Conservation (phyloP, 2,329 filamentous ascomycete genomes). For the Fusarium sp. region DNA sequence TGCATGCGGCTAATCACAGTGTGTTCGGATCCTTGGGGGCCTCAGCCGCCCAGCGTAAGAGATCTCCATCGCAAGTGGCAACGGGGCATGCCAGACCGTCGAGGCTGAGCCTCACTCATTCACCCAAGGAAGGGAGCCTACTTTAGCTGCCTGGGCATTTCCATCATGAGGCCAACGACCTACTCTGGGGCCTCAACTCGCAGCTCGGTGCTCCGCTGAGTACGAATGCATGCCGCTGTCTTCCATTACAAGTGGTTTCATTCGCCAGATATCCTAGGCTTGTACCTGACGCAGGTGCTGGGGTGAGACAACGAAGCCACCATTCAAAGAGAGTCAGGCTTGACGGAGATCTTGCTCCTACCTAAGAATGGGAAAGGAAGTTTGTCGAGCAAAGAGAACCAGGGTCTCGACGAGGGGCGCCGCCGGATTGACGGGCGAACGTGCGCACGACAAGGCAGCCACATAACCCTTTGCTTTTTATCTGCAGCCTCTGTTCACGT, state of each 20-base stretch:
- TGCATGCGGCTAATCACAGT: not conserved
- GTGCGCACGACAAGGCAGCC: no score
- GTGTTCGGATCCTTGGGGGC: no score
- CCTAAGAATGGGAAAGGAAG: not conserved
- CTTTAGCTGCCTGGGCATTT: not conserved
- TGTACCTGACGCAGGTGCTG: not conserved
- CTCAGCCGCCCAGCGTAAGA: not conserved
- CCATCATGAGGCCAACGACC: not conserved
- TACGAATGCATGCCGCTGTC: not conserved
- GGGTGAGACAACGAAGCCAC: not conserved
- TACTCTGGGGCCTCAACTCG: not conserved
- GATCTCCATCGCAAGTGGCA: not conserved
- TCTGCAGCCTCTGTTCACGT: no score
- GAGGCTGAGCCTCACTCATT: not conserved
- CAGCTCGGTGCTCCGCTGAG: not conserved
- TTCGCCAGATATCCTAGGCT: not conserved
- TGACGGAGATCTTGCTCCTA: not conserved
- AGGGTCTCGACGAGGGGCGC: no score
- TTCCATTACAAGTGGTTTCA: not conserved
- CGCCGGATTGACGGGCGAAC: no score
- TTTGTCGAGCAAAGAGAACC: not conserved
- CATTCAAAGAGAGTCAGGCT: not conserved
- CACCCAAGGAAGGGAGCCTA: not conserved
- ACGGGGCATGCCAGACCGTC: not conserved
- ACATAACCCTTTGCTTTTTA: no score